Evolutionary conservation across 2,329 filamentous ascomycete species (phyloP), one percentile per base, ranked within the genome.

Genomic region (Epicoccum nigrum): DNA sequence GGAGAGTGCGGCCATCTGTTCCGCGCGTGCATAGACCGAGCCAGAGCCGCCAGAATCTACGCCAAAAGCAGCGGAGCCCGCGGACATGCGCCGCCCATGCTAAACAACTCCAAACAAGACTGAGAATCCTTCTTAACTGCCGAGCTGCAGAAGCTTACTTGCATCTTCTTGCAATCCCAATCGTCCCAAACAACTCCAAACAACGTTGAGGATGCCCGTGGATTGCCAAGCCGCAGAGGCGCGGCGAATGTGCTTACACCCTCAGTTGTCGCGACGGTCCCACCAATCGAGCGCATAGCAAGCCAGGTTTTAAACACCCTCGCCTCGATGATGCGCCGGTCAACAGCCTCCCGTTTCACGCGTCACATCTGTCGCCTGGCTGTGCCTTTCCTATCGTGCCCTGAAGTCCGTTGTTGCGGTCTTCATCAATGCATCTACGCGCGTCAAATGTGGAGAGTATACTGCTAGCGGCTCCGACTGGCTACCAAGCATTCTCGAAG

Each of bases 21-120:
- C 61, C 61, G 60, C 59, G 31, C 53, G 42, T 64, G 60, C 59
- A 62, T 56, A 44, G 56, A 37, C 47, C 33, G 45, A 54, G n/a
- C 17, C 45, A 41, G n/a, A 38, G 55, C 41, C 37, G 15, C 23
- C 43, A 54, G 51, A 40, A 40, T 45, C 52, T 38, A 35, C 40
- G 25, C 51, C 50, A 46, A 37, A 30, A 50, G 43, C 46, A 27
- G 21, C 47, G 58, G 59, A 43, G 27, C 31, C 35, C 17, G 38
- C 59, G 56, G 57, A 43, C 19, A 23, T 21, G 31, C 15, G 34
- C 55, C 48, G 42, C 42, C 17, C 16, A 32, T 13, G 32, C n/a
- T 13, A 51, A 45, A 41, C 41, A 35, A 38, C 13, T 45, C 16
- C 27, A 46, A 38, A 39, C 49, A 42, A 35, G 20, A 25, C 8